A percentile compares a stretch with the other conserved stretches of the same genome.
Conservation (phyloP, 805 yeast species). For the Candida sithepensis region DNA sequence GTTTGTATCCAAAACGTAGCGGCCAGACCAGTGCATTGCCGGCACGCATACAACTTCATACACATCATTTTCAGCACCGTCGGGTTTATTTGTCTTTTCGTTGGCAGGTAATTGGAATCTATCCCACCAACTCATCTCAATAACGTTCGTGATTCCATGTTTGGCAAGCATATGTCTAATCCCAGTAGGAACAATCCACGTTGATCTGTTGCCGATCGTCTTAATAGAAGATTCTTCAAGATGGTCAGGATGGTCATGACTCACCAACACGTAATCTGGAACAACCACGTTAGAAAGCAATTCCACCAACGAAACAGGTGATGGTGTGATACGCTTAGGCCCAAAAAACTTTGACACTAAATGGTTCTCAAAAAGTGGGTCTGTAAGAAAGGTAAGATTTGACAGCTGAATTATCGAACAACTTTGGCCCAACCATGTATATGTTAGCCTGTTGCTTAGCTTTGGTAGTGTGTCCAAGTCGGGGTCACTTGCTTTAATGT, state of each 20-base stretch:
- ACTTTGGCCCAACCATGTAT: conserved; percentile 94
- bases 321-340: conserved; percentile 77
- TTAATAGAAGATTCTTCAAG: conserved; percentile 61
- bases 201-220: conserved; percentile 52
- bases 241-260: conserved; percentile 97
- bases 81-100: conserved; percentile 3
- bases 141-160: conserved; percentile 55
- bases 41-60: conserved; percentile 88
- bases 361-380: conserved; percentile 72
- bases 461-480: conserved; percentile 27
- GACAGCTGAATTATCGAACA: conserved; percentile 72
- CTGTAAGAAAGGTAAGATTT: conserved; percentile 75
- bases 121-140: conserved; percentile 96
- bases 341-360: conserved; percentile 65
- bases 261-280: conserved; percentile 73
- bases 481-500: background rate
- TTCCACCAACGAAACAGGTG: conserved; percentile 63
- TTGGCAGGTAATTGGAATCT: conserved; percentile 35
- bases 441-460: conserved; percentile 46
- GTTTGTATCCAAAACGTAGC: conserved; percentile 77
- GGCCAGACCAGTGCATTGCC: conserved; percentile 96
- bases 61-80: conserved; percentile 34
- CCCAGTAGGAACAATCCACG: conserved; percentile 90
- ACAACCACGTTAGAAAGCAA: conserved; percentile 37
- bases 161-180: conserved; percentile 55